phyloP scores from a whole-genome alignment of 768 basidiomycete species.

The Ephemerocybe angulata region DNA sequence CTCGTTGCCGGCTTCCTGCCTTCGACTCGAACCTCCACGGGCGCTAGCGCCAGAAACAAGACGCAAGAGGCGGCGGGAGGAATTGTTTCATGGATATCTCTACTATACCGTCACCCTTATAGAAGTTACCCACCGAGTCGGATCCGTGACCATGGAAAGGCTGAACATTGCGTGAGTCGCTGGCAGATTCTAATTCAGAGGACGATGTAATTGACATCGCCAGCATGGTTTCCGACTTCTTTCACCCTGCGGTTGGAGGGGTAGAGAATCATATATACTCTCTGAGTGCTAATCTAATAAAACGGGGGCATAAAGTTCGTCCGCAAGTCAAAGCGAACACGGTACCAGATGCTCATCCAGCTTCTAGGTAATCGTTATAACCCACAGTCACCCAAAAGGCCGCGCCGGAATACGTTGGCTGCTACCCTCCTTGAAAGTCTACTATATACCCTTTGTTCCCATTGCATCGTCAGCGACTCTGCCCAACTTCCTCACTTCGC shows the following conservation, averaged over 20 bases:
- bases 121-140: too few relatives aligned
- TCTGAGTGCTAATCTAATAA: slow-evolving; percentile 79
- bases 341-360: not conserved
- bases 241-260: slow-evolving; percentile 89
- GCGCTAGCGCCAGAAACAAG: too few relatives aligned
- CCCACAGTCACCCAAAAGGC: slow-evolving; percentile 84
- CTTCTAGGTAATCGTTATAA: slow-evolving; percentile 84
- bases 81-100: too few relatives aligned
- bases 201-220: not conserved
- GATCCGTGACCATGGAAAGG: slow-evolving; percentile 7
- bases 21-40: too few relatives aligned
- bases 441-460: slow-evolving; percentile 86
- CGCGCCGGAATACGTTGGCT: slow-evolving; percentile 91
- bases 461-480: slow-evolving; percentile 91
- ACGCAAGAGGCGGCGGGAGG: too few relatives aligned
- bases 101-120: too few relatives aligned
- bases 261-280: slow-evolving; percentile 97
- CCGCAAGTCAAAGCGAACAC: not conserved
- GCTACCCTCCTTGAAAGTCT: slow-evolving; percentile 83
- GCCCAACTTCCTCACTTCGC: slow-evolving; percentile 88
- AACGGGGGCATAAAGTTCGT: slow-evolving; percentile 81
- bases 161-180: slow-evolving; percentile 23
- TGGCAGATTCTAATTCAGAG: not conserved
- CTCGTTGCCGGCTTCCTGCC: too few relatives aligned
- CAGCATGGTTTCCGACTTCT: slow-evolving; percentile 97